These are phyloP conservation scores for Pseudogymnoascus sp. DNA, from an alignment of 2,329 filamentous ascomycete genomes.

Conservation along the genomic window DNA sequence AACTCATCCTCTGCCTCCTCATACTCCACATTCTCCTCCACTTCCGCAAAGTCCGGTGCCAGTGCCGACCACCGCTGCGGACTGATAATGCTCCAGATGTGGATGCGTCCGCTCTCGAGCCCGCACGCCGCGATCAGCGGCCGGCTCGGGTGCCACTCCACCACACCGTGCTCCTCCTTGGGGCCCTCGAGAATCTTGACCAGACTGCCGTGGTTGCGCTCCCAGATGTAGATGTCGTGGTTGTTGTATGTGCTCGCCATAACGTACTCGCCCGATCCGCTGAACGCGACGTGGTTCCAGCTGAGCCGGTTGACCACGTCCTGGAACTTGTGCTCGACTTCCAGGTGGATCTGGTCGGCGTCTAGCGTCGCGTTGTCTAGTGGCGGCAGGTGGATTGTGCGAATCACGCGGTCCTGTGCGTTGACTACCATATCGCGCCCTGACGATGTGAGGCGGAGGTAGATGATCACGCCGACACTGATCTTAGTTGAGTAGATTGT, in stretches of 20 bases:
- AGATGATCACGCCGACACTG: conserved; percentile 79
- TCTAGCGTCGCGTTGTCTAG: conserved; percentile 61
- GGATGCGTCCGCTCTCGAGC: conserved; percentile 84
- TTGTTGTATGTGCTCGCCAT: conserved; percentile 97
- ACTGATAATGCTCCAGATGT: conserved; percentile 91
- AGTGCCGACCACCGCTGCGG: conserved; percentile 96
- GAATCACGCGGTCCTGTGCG: conserved; percentile 87
- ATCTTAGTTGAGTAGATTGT: conserved; percentile 87
- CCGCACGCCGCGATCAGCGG: conserved; percentile 86
- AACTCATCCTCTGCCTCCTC: conserved; percentile 95
- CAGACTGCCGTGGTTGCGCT: conserved; percentile 82
- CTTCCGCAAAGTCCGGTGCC: conserved; percentile 92
- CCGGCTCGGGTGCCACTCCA: conserved; percentile 91
- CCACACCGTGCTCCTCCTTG: conserved; percentile 90
- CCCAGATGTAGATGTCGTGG: conserved; percentile 97
- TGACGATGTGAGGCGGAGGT: conserved; percentile 73
- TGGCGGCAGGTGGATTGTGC: conserved; percentile 84
- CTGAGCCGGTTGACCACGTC: conserved; percentile 90
- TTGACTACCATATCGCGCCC: conserved; percentile 87
- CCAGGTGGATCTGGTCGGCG: conserved; percentile 76
- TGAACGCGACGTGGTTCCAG: conserved; percentile 97
- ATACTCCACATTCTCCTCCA: conserved; percentile 97
- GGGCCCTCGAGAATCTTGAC: conserved; percentile 96
- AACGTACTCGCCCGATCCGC: conserved; percentile 88
- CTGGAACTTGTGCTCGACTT: conserved; percentile 96